Base-by-base conservation (phyloP, 768 basidiomycete species). In the Exidia glandulosa region DNA sequence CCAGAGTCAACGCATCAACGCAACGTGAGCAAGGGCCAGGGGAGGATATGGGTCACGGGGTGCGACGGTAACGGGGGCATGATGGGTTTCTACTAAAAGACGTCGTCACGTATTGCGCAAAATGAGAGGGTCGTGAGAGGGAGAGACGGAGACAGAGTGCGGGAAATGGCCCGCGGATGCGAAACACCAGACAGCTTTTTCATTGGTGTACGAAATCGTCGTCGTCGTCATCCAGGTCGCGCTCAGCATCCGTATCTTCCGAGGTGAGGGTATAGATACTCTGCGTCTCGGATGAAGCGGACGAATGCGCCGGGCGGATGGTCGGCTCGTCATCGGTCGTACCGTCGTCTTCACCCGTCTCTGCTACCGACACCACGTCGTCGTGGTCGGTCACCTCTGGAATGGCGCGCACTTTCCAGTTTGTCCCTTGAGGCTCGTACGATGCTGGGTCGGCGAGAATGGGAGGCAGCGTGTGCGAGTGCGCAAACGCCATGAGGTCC, bases 311-410 rank as follows among this genome's bases (percentile, higher is more conserved):
- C 12, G 82, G 81, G 31, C 85, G 78, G 63, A 89, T 87, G n/a
- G 87, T 89, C n/a, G 87, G 87, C 68, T 89, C 87, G 62, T 89
- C 87, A 61, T 88, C 87, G 27, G 87, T 88, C 13, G 60, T 60
- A 58, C 81, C 83, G 61, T 77, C 79, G 36, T 80, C 84, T 25
- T 61, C 63, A 29, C 59, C 62, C 2, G 77, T 77, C 63, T 81
- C 81, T 27, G 79, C 70, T 59, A 80, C 80, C 2, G 75, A 73
- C 31, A 77, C 78, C 1, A 73, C 73, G 59, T 76, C 77, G 2
- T 69, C 68, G 50, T 47, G 31, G 57, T 60, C 25, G 31, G 57
- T 29, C 32, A 27, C 14, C 27, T 9, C 23, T 23, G 23, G 12
- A 13, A n/a, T 36, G 57, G 57, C 9, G 30, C 33, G 32, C 48